Evolutionary conservation across 768 basidiomycete species (phyloP).

Genomic region (Rhizopogon sp.): DNA sequence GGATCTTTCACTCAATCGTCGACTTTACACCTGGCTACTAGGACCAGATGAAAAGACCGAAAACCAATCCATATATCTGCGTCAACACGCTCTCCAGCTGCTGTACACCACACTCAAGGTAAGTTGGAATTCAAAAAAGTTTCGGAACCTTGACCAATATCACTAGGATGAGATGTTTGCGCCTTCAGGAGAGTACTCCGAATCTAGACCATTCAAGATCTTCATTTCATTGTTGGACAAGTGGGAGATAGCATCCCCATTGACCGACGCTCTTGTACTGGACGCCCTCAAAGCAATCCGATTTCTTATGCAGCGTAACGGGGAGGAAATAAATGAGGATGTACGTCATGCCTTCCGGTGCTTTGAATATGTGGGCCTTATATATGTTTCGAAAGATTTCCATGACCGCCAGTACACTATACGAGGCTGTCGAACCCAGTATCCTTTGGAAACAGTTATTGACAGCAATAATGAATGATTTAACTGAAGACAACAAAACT

Average conservation of each 20-base stretch:
- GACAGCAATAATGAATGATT: slow-evolving; percentile 46
- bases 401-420: slow-evolving; percentile 83
- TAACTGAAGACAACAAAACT: slow-evolving; percentile 36
- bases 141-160: not conserved
- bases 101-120: slow-evolving; percentile 69
- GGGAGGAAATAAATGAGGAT: slow-evolving; percentile 51
- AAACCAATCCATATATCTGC: slow-evolving; percentile 69
- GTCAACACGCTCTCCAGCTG: slow-evolving; percentile 64
- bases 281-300: slow-evolving; percentile 77
- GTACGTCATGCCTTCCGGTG: slow-evolving; percentile 31
- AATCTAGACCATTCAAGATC: slow-evolving; percentile 89
- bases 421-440: slow-evolving; percentile 89
- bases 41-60: slow-evolving; percentile 77
- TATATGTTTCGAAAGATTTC: slow-evolving; percentile 40
- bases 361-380: slow-evolving; percentile 1
- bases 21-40: slow-evolving; percentile 90
- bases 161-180: slow-evolving; percentile 70
- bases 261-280: slow-evolving; percentile 76
- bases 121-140: slow-evolving; percentile 5
- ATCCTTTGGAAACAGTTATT: slow-evolving; percentile 82
- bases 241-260: slow-evolving; percentile 85
- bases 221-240: slow-evolving; percentile 94
- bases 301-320: slow-evolving; percentile 43
- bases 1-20: slow-evolving; percentile 88
- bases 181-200: slow-evolving; percentile 67